Base-by-base conservation (phyloP, 2,329 filamentous ascomycete genomes). In the Sporothrix variecibatus region DNA sequence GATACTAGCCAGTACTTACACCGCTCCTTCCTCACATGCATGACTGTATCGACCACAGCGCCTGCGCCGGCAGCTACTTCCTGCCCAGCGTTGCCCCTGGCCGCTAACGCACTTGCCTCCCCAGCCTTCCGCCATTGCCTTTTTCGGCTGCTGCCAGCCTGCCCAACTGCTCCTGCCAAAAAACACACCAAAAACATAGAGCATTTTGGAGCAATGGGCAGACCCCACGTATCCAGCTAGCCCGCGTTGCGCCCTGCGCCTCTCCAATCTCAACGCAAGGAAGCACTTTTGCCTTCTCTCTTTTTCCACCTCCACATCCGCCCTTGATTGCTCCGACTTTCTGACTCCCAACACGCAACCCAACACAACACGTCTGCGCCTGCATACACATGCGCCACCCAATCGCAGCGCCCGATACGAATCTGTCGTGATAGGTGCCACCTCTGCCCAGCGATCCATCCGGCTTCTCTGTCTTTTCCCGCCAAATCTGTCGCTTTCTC, bases 201-300 rank as follows among this genome's bases (percentile, higher is more conserved):
- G 26, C 20, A 20, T 11, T 65, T 26, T 71, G 34, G 17, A 76
- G 71, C 73, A 73, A 72, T 74, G 58, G 62, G 28, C 43, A 60
- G 46, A 72, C 76, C 76, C 76, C 76, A 76, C 76, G 76, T 76
- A 75, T 62, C 31, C 40, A 46, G 49, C 69, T 62, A 49, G 60
- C 28, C 68, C 72, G 26, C 72, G 72, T 60, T 65, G 38, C 31
- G 60, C 60, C 34, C 43, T 72, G 51, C 62, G 38, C 31, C 38
- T 60, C 71, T 62, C 71, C 65, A 65, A n/a, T 17, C 40, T 72
- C 9, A 11, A 43, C 40, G 40, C 34, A 34, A 34, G 34, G 34
- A 8, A 11, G 40, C 40, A 49, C 43, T 71, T 68, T 72, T 65
- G 34, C 43, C 31, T 40, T 70, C 43, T 56, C 20, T 65, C 69